Evolutionary conservation across 495 filamentous ascomycete species (phyloP).

Genomic region (Lophiotrema nucula): DNA sequence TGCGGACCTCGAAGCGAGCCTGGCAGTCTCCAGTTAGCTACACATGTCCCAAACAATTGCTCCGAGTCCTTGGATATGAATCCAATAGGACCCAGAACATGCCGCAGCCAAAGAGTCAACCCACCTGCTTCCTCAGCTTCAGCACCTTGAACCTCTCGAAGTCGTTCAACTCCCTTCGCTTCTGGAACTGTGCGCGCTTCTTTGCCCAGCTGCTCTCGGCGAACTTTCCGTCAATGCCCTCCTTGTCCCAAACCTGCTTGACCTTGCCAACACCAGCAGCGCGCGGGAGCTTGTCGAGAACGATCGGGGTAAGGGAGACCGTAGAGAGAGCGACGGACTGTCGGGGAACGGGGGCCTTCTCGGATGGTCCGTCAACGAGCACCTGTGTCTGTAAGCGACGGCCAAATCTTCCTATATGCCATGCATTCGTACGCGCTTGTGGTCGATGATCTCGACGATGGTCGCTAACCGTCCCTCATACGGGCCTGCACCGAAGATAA

Average conservation of each 20-base stretch:
- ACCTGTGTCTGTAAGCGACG: conserved; percentile 61
- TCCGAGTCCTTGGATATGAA: not conserved
- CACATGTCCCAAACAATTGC: not conserved
- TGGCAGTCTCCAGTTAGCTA: conserved; percentile 38
- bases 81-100: too few species aligned
- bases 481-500: conserved; percentile 75
- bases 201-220: conserved; percentile 83
- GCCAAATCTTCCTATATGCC: not conserved
- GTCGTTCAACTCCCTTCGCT: conserved; percentile 88
- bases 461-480: conserved; percentile 81
- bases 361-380: conserved; percentile 88
- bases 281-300: conserved; percentile 83
- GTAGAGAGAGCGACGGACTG: conserved; percentile 75
- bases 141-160: conserved; percentile 99
- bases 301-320: conserved; percentile 84
- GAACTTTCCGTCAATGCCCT: conserved; percentile 88
- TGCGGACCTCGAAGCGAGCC: conserved; percentile 92
- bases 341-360: conserved; percentile 72
- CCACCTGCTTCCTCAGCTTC: conserved; percentile 92
- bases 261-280: conserved; percentile 79
- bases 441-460: conserved; percentile 99
- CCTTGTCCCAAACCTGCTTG: conserved; percentile 80
- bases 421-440: conserved; percentile 90
- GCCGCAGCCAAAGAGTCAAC: conserved; percentile 42
- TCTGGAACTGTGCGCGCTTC: conserved; percentile 76